These are phyloP conservation scores for Boletus edulis DNA, from an alignment of 768 basidiomycete genomes.

Conservation along the genomic window DNA sequence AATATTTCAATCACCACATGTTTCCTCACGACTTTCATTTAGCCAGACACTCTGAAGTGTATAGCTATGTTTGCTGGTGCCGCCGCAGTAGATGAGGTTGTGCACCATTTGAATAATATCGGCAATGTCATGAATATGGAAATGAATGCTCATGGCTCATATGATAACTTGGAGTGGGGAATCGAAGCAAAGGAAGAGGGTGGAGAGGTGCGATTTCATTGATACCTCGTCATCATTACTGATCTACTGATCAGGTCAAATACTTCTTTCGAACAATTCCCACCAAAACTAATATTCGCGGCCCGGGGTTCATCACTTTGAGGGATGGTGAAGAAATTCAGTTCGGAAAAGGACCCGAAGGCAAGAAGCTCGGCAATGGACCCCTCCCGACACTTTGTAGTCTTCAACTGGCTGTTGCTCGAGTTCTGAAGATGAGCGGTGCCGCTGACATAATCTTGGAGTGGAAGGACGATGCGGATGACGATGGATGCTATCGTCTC, in stretches of 20 bases:
- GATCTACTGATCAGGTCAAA: not conserved
- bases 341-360: conserved; percentile 1
- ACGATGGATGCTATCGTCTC: not conserved
- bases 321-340: conserved; percentile 2
- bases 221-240: not conserved
- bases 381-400: not conserved
- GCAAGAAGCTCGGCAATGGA: not conserved
- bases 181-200: conserved; percentile 1
- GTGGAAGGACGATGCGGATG: conserved; percentile 1
- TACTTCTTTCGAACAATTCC: not conserved
- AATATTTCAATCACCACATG: not conserved
- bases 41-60: not conserved
- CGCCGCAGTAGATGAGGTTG: not conserved
- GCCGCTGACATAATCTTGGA: conserved; percentile 3
- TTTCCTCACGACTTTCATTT: not conserved
- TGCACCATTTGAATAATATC: not conserved
- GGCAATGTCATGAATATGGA: conserved; percentile 4
- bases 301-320: not conserved
- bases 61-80: conserved; percentile 3
- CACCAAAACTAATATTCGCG: not conserved
- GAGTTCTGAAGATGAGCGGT: conserved; percentile 5
- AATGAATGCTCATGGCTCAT: not conserved
- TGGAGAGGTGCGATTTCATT: not conserved
- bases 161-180: not conserved
- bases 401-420: conserved; percentile 5